Evolutionary conservation across 208 protist genomes (phyloP), one percentile per base, ranked within the genome.

Genomic region (Leishmania turanica): DNA sequence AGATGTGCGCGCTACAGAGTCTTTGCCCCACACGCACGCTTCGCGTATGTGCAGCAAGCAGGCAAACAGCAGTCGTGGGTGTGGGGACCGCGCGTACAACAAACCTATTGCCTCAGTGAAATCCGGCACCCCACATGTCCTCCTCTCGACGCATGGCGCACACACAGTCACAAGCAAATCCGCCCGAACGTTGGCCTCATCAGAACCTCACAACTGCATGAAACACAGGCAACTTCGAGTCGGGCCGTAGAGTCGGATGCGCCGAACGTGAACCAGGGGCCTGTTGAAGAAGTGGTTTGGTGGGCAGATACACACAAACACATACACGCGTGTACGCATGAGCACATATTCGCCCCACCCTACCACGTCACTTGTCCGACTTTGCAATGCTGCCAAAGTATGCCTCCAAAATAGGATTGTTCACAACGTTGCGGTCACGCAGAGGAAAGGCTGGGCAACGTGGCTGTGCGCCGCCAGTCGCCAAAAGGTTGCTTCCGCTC

Each of bases 361-460:
- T 64, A 9, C 6, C 37, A 15, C 56, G 3, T 54, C 45, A 54
- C 31, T 47, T 68, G 15, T 64, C 62, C 21, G 78, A 76, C 40
- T 45, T 75, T 17, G 8, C 27, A 2, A 37, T 68, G 3, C 24
- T 45, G 54, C 85, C 86, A 81, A 93, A 93, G 86, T 91, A 93
- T 0, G 79, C 77, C 24, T 91, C 85, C 51, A 93, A 62, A 64
- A 93, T 86, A 34, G 90, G 90, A 51, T 93, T 90, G 68, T 89
- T 88, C 47, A 93, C 81, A 6, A 86, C 31, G 76, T 85, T 87
- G n/a, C 87, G 82, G 13, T 85, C 82, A 4, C 83, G 88, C 45
- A 51, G 84, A 60, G 13, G 82, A 40, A 31, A 70, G 37, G 54
- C 27, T 15, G 40, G 15, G 27, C 45, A n/a, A 0, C 21, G 9